Percentiles rank a stretch among this genome's conserved stretches.
These are phyloP conservation scores for Cladobotryum mycophilum DNA, from an alignment of 2,329 filamentous ascomycete genomes.

Conservation along the genomic window DNA sequence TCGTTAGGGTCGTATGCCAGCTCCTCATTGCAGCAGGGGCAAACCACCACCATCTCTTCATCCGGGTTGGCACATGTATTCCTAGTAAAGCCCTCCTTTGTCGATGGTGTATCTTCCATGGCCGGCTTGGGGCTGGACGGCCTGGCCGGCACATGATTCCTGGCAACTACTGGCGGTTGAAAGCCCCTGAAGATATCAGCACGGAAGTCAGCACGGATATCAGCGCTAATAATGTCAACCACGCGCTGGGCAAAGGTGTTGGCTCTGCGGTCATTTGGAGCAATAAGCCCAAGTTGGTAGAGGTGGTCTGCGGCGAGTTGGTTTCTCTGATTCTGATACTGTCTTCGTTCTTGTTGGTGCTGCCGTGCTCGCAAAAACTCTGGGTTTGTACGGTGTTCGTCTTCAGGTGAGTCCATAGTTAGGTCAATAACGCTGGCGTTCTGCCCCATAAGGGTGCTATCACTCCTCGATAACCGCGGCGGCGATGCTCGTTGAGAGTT, in stretches of 20 bases:
- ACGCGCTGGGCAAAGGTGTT: conserved; percentile 19
- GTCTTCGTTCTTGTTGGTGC: conserved; percentile 12
- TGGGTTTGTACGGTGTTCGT: conserved; percentile 19
- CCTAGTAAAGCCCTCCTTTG: conserved; percentile 73
- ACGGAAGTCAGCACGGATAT: conserved; percentile 8
- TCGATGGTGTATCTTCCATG: conserved; percentile 57
- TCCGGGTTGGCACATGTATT: conserved; percentile 42
- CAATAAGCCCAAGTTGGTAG: conserved; percentile 21
- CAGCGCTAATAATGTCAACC: conserved; percentile 20
- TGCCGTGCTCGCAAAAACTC: conserved; percentile 10
- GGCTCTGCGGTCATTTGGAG: conserved; percentile 12
- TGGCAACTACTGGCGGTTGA: conserved; percentile 17
- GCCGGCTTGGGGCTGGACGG: conserved; percentile 36
- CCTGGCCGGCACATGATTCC: conserved; percentile 26
- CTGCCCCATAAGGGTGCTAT: conserved; percentile 35
- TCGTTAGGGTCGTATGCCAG: conserved; percentile 63
- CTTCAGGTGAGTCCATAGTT: conserved; percentile 39
- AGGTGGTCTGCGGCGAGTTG: conserved; percentile 17
- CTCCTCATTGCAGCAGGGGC: conserved; percentile 81
- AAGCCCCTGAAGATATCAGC: conserved; percentile 11
- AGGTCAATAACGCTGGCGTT: conserved; percentile 43
- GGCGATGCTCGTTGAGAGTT: conserved; percentile 33
- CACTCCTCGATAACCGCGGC: conserved; percentile 38
- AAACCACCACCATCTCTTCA: conserved; percentile 69
- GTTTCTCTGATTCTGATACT: conserved; percentile 10